Percentiles rank a stretch among this genome's conserved stretches.
These are phyloP conservation scores for Monosporascus sp. DNA, from an alignment of 2,329 filamentous ascomycete species.

Conservation along the genomic window DNA sequence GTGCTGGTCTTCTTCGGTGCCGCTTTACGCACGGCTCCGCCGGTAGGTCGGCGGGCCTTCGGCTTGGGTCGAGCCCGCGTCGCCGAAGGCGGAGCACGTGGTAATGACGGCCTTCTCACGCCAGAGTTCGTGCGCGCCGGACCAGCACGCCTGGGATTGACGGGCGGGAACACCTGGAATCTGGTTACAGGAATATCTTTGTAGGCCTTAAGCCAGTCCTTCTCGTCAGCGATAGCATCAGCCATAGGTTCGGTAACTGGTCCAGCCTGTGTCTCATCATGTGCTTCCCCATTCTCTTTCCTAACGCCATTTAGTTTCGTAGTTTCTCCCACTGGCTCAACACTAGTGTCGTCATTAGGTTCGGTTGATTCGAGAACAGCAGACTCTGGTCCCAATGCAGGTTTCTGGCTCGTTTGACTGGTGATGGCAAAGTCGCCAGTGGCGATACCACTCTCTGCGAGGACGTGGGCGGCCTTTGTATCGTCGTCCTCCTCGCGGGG, in stretches of 20 bases:
- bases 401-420: constrained; percentile 22
- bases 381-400: constrained; percentile 17
- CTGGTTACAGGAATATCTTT: constrained; percentile 60
- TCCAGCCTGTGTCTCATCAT: constrained; percentile 12
- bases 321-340: constrained; percentile 10
- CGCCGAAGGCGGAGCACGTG: constrained; percentile 24
- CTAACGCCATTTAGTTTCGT: constrained; percentile 20
- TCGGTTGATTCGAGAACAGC: constrained; percentile 36
- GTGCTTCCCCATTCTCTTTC: constrained; percentile 16
- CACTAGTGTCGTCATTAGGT: constrained; percentile 26
- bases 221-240: constrained; percentile 22
- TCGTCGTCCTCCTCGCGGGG: constrained; percentile 71
- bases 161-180: constrained; percentile 73
- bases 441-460: constrained; percentile 24
- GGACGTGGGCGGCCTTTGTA: constrained; percentile 28
- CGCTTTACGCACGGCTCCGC: constrained; percentile 25
- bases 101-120: constrained; percentile 24
- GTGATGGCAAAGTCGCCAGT: constrained; percentile 26
- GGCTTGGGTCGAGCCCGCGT: constrained; percentile 32
- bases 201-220: constrained; percentile 44
- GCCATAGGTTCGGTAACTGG: constrained; percentile 13
- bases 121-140: constrained; percentile 38
- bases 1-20: constrained; percentile 36
- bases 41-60: constrained; percentile 31
- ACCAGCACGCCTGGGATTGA: constrained; percentile 45